Evolutionary conservation across 495 filamentous ascomycete genomes (phyloP).

Genomic region (Opeltia flavorubescens): DNA sequence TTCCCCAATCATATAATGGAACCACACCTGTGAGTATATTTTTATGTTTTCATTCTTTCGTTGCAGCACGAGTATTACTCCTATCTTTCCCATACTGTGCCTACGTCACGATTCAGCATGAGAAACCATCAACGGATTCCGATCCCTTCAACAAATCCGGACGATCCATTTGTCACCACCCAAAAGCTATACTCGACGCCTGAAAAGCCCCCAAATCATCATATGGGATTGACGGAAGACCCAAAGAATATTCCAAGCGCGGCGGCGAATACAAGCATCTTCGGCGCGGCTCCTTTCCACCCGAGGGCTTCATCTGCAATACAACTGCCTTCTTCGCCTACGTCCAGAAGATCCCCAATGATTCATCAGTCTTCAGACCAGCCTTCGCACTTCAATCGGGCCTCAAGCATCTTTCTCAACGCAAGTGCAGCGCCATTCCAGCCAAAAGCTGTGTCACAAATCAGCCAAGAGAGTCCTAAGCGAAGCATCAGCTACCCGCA

Average conservation of each 20-base stretch:
- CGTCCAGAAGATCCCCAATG: neutral
- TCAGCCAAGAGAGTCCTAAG: neutral
- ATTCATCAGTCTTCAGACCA: neutral
- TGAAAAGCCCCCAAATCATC: no score
- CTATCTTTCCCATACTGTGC: neutral
- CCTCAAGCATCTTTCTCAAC: constrained; percentile 1
- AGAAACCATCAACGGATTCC: no score
- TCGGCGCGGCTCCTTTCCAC: constrained; percentile 6
- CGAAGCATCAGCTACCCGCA: neutral
- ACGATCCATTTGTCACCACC: neutral
- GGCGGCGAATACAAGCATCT: no score
- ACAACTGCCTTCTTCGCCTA: neutral
- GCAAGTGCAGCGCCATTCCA: constrained; percentile 6
- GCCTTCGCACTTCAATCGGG: neutral
- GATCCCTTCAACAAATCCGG: no score
- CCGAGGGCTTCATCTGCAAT: constrained; percentile 4
- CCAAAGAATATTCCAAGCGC: no score
- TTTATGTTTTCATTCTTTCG: constrained; percentile 4
- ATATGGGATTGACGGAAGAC: no score
- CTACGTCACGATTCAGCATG: no score
- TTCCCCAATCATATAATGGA: constrained; percentile 60
- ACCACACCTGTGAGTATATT: constrained; percentile 42
- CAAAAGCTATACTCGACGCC: neutral
- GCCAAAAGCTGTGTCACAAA: neutral
- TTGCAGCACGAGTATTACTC: constrained; percentile 1